A percentile compares a stretch with the other conserved stretches of the same genome.
Conservation (phyloP, 1,284 basidiomycete species). For the Earliella scabrosa region DNA sequence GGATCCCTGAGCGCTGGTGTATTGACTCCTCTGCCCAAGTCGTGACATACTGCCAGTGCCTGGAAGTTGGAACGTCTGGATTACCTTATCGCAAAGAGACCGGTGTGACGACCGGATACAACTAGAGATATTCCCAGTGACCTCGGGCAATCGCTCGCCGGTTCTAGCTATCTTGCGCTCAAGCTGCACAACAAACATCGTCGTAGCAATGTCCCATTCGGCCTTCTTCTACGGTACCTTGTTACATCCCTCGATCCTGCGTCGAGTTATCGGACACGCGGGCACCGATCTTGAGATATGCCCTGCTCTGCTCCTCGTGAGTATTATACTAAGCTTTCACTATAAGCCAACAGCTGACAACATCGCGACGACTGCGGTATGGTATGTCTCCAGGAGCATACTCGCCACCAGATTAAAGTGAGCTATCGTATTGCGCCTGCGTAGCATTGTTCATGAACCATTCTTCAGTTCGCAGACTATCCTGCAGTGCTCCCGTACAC, state of each 20-base stretch:
- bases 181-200: too few relatives aligned
- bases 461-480: conserved; percentile 71
- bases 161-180: too few relatives aligned
- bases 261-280: conserved; percentile 53
- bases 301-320: conserved; percentile 52
- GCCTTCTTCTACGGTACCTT: conserved; percentile 90
- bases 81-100: too few relatives aligned
- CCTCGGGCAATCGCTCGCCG: too few relatives aligned
- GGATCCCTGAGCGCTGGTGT: too few relatives aligned
- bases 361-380: too few relatives aligned
- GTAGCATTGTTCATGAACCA: neutral
- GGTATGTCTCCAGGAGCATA: conserved; percentile 70
- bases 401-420: conserved; percentile 69
- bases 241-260: conserved; percentile 56
- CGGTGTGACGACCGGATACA: too few relatives aligned
- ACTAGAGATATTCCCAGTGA: too few relatives aligned
- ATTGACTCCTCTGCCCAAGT: too few relatives aligned
- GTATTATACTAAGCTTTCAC: conserved; percentile 17
- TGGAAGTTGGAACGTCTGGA: too few relatives aligned
- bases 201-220: conserved; percentile 30
- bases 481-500: conserved; percentile 73
- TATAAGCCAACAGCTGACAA: neutral
- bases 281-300: conserved; percentile 47
- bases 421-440: neutral
- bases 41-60: too few relatives aligned